Evolutionary conservation across 1,284 basidiomycete species (phyloP).

Genomic region (Phellopilus nigrolimitatus): DNA sequence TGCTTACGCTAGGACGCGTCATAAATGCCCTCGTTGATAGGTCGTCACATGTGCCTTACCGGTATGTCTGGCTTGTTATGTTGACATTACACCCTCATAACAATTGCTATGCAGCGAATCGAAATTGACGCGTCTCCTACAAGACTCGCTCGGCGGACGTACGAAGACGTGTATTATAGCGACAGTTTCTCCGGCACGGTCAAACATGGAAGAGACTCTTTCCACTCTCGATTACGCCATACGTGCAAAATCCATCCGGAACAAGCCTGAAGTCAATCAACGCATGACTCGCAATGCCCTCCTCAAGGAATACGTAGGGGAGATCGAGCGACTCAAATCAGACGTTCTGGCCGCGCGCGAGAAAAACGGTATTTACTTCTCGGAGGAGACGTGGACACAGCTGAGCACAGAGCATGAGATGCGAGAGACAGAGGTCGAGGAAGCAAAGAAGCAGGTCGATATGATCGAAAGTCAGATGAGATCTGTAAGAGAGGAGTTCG

Average conservation of each 20-base stretch:
- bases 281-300: conserved; percentile 91
- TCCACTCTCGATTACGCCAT: conserved; percentile 98
- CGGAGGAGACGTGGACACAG: conserved; percentile 84
- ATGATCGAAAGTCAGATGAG: conserved; percentile 80
- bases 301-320: conserved; percentile 92
- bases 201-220: conserved; percentile 95
- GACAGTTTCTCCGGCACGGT: conserved; percentile 87
- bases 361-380: conserved; percentile 93
- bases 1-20: conserved; percentile 93
- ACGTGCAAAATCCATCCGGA: conserved; percentile 93
- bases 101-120: conserved; percentile 53
- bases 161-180: conserved; percentile 99
- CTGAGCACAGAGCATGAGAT: conserved; percentile 75
- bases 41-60: conserved; percentile 89
- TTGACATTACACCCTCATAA: conserved; percentile 1
- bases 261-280: conserved; percentile 94
- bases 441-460: conserved; percentile 77
- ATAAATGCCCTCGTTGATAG: conserved; percentile 97
- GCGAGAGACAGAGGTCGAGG: conserved; percentile 70
- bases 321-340: conserved; percentile 91
- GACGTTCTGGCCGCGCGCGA: conserved; percentile 88
- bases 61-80: conserved; percentile 41
- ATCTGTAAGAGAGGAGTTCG: conserved; percentile 83
- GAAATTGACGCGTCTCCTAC: conserved; percentile 93
- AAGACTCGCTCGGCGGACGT: conserved; percentile 97